Percentiles rank a stretch among this genome's conserved stretches.
These are phyloP conservation scores for Iris pallida DNA, from an alignment of 116 monocot genomes.

Conservation along the genomic window DNA sequence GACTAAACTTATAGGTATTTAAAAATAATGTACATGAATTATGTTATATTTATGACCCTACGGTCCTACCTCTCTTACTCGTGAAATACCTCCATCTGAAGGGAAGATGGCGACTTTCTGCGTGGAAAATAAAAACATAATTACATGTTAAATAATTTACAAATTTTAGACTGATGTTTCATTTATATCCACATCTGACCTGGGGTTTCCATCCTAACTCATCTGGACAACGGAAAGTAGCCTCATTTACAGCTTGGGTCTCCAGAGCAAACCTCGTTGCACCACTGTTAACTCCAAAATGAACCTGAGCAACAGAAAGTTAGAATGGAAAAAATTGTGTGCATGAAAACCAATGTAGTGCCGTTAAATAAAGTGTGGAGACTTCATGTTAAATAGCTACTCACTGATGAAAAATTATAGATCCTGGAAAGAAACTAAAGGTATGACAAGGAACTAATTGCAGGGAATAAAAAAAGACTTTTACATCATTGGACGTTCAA, in stretches of 20 bases:
- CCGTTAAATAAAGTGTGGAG: too few species aligned
- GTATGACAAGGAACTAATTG: too few species aligned
- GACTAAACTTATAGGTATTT: neutral
- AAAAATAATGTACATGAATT: neutral
- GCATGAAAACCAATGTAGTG: neutral
- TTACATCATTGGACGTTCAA: conserved; percentile 1
- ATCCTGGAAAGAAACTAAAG: too few species aligned
- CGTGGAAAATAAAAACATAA: conserved; percentile 10
- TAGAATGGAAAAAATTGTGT: neutral
- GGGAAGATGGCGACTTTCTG: conserved; percentile 61
- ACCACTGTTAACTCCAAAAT: conserved; percentile 80
- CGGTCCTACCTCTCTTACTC: conserved; percentile 46
- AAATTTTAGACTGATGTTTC: neutral
- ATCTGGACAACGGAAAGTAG: conserved; percentile 74
- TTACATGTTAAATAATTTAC: neutral
- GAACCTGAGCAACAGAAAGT: conserved; percentile 36
- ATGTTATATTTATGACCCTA: too few species aligned
- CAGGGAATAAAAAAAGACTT: neutral
- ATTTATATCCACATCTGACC: conserved; percentile 18
- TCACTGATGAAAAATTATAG: too few species aligned
- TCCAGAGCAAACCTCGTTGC: conserved; percentile 65
- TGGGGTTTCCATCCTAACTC: conserved; percentile 74
- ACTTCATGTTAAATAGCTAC: too few species aligned
- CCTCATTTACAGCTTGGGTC: conserved; percentile 75
- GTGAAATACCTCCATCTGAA: conserved; percentile 51